Percentiles rank a stretch among this genome's conserved stretches.
Evolutionary conservation across 2,329 filamentous ascomycete species (phyloP).

Genomic region (Didymella keratinophila): DNA sequence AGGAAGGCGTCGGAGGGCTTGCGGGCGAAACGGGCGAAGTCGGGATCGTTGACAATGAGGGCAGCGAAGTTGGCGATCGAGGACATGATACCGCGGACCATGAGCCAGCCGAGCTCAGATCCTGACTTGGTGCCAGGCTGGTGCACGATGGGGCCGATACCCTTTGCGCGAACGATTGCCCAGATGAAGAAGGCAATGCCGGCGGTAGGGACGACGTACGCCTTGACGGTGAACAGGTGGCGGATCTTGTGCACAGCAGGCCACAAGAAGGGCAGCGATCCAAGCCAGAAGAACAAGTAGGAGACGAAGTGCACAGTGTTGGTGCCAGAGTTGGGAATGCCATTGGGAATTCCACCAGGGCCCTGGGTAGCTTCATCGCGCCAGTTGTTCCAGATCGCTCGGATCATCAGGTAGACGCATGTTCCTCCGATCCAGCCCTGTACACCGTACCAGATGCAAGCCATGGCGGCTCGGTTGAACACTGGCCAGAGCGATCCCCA

Average conservation of each 20-base stretch:
- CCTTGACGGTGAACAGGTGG: slow-evolving; percentile 90
- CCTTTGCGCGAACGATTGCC: slow-evolving; percentile 81
- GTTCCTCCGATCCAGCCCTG: slow-evolving; percentile 82
- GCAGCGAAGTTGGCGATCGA: slow-evolving; percentile 92
- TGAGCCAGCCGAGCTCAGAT: slow-evolving; percentile 77
- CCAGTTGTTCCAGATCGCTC: slow-evolving; percentile 79
- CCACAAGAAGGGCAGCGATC: slow-evolving; percentile 83
- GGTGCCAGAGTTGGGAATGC: slow-evolving; percentile 73
- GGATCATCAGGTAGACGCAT: slow-evolving; percentile 89
- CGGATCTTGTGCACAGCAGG: slow-evolving; percentile 89
- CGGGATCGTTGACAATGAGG: slow-evolving; percentile 79
- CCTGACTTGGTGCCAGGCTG: slow-evolving; percentile 70
- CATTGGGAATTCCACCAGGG: slow-evolving; percentile 66
- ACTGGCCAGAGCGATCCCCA: slow-evolving; percentile 91
- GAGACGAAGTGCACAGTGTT: slow-evolving; percentile 77
- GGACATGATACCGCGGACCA: slow-evolving; percentile 86
- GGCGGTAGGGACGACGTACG: slow-evolving; percentile 82
- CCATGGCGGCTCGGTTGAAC: slow-evolving; percentile 86
- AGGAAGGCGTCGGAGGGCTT: slow-evolving; percentile 80
- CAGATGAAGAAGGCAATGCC: slow-evolving; percentile 88
- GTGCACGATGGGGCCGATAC: slow-evolving; percentile 81
- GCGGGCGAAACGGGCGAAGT: slow-evolving; percentile 83
- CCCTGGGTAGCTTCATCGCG: slow-evolving; percentile 47
- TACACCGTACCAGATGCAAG: slow-evolving; percentile 87
- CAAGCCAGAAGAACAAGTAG: slow-evolving; percentile 87